Evolutionary conservation across 2,329 filamentous ascomycete species (phyloP).

Genomic region (Neopestalotiopsis rosae): DNA sequence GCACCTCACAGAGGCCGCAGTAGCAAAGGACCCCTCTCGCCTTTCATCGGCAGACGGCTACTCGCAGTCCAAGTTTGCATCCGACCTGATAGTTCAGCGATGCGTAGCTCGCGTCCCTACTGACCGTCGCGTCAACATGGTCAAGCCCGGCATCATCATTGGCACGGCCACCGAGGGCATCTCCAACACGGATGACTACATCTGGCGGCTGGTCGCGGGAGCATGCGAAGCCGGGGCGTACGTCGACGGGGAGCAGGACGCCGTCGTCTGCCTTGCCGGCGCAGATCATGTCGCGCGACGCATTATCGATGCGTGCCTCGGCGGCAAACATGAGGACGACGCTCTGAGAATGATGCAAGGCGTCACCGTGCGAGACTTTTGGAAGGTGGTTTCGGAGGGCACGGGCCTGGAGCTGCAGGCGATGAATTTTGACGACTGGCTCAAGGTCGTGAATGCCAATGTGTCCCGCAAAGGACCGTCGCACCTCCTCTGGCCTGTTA

Average conservation of each 20-base stretch:
- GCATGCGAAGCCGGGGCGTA: slow-evolving; percentile 4
- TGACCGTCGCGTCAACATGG: slow-evolving; percentile 1
- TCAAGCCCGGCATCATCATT: slow-evolving; percentile 11
- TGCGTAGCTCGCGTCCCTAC: neutral
- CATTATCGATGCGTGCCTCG: slow-evolving; percentile 9
- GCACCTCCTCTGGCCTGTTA: slow-evolving; percentile 10
- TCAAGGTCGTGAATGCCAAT: neutral
- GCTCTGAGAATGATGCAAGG: slow-evolving; percentile 8
- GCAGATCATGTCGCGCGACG: slow-evolving; percentile 4
- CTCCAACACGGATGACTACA: slow-evolving; percentile 11
- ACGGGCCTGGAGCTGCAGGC: neutral
- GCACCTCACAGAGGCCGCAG: neutral
- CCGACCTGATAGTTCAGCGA: neutral
- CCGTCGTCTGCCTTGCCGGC: slow-evolving; percentile 8
- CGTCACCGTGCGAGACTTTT: slow-evolving; percentile 9
- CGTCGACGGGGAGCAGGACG: slow-evolving; percentile 7
- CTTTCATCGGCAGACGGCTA: slow-evolving; percentile 7
- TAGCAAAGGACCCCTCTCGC: neutral
- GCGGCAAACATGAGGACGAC: neutral
- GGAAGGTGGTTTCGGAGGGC: neutral
- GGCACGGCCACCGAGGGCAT: slow-evolving; percentile 12
- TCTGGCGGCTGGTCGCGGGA: slow-evolving; percentile 9
- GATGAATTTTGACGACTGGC: slow-evolving; percentile 4
- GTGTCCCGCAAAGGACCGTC: slow-evolving; percentile 5
- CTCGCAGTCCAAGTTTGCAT: slow-evolving; percentile 14